phyloP scores from a whole-genome alignment of 768 basidiomycete species.

The Fomitopsis serialis region DNA sequence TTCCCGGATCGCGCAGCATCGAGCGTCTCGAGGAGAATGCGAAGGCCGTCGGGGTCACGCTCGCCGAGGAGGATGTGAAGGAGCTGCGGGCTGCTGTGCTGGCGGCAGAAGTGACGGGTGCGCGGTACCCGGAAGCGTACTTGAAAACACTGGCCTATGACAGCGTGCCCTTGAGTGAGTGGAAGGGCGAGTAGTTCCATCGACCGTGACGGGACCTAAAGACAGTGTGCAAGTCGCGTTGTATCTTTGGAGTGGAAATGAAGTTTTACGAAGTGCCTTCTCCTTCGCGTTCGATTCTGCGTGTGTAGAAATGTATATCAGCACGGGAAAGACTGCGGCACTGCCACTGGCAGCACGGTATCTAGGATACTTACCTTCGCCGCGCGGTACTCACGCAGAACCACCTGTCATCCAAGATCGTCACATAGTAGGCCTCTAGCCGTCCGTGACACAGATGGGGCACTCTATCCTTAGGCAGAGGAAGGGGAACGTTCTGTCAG shows the following conservation, averaged over 20 bases:
- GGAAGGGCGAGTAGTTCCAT: conserved; percentile 2
- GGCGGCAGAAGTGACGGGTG: not conserved
- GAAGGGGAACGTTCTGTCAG: too few species aligned
- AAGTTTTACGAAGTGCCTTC: too few species aligned
- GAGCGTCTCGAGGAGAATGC: conserved; percentile 4
- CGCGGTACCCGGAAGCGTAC: not conserved
- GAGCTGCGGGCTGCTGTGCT: not conserved
- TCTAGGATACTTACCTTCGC: too few species aligned
- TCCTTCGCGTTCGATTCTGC: too few species aligned
- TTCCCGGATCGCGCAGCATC: conserved; percentile 12
- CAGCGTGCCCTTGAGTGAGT: not conserved
- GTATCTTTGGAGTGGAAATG: not conserved
- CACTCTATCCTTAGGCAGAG: too few species aligned
- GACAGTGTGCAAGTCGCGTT: not conserved
- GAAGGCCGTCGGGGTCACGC: not conserved
- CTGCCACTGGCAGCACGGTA: too few species aligned
- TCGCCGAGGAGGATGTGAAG: conserved; percentile 1
- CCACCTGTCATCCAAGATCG: too few species aligned
- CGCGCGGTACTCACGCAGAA: too few species aligned
- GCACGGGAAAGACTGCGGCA: too few species aligned
- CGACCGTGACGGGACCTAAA: not conserved
- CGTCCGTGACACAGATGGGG: too few species aligned
- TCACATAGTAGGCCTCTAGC: too few species aligned
- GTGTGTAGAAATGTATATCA: too few species aligned
- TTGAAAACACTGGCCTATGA: not conserved